Evolutionary conservation across 2,329 filamentous ascomycete species (phyloP), one percentile per base, ranked within the genome.

Genomic region (Cladosporium colombiae): DNA sequence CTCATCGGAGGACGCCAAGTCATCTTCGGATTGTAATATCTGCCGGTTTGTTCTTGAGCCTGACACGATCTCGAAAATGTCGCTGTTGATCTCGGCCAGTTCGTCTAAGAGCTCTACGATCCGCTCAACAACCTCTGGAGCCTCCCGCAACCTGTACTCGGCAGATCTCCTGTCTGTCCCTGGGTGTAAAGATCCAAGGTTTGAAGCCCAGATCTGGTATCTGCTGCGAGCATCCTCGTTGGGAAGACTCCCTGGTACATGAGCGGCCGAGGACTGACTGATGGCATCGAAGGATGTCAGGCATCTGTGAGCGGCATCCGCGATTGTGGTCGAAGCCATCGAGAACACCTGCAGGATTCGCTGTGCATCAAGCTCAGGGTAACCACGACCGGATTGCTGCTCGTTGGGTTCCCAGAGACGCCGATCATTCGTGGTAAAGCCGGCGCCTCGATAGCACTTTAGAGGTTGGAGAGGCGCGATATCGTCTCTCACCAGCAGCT

Each of bases 151-250:
- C 23, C 71, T 68, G 55, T 73, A 62, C 52, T 75, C 72, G 1
- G 73, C 66, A 5, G 73, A 75, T n/a, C 68, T 64, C 2, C 65
- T 35, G 10, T 68, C 59, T 21, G 66, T 56, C 7, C 66, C 57
- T 25, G 62, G 31, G 60, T 75, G 73, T 33, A 70, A 66, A 8
- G 74, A 73, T 16, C 74, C 74, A 16, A 76, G 67, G 61, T 76
- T 75, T 8, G 72, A 71, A 3, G 71, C 71, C 74, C 74, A 76
- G n/a, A 76, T 40, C 4, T 23, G 16, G 55, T 37, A 57, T 40
- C 55, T 57, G 21, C 55, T 40, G 18, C 55, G n/a, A 18, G 33
- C 55, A 57, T 57, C 55, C 7, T 57, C 55, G 33, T 11, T 33
- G 14, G 21, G n/a, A 25, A 11, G 29, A 23, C n/a, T n/a, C 6